These are phyloP conservation scores for Candida frijolesensis DNA, from an alignment of 1,139 yeast species.

Conservation along the genomic window DNA sequence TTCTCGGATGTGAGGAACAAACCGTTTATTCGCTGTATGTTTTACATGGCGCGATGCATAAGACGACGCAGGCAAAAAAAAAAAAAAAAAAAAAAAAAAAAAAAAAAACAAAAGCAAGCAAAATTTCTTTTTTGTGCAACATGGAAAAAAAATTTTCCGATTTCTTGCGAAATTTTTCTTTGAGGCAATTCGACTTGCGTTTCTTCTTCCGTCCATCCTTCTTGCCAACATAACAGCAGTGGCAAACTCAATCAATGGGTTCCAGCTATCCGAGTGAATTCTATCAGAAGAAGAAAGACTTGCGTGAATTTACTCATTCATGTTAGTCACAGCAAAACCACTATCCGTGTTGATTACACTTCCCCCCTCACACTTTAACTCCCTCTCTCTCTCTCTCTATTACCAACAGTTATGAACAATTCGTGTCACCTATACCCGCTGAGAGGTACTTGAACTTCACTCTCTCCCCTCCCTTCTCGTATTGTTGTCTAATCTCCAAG, in stretches of 20 bases:
- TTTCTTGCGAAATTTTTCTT: constrained; percentile 1
- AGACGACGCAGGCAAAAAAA: no score
- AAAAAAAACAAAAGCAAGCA: no score
- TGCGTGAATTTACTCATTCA: background rate
- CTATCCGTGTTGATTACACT: no score
- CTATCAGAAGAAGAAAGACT: background rate
- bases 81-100: background rate
- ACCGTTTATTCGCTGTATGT: background rate
- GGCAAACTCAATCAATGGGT: background rate
- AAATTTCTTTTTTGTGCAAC: background rate
- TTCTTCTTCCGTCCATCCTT: background rate
- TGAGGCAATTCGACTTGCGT: background rate
- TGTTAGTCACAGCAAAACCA: no score
- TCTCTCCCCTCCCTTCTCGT: background rate
- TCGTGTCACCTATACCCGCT: background rate
- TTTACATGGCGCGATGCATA: background rate
- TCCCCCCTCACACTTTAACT: no score
- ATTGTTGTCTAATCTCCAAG: background rate
- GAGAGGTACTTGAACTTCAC: background rate
- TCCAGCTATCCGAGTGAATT: constrained; percentile 1
- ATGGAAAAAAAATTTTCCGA: background rate
- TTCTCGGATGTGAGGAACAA: constrained; percentile 2
- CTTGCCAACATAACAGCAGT: background rate
- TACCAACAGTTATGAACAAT: background rate
- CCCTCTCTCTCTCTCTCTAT: background rate